These are phyloP conservation scores for Cadophora sp. DNA, from an alignment of 2,329 filamentous ascomycete species.

Conservation along the genomic window DNA sequence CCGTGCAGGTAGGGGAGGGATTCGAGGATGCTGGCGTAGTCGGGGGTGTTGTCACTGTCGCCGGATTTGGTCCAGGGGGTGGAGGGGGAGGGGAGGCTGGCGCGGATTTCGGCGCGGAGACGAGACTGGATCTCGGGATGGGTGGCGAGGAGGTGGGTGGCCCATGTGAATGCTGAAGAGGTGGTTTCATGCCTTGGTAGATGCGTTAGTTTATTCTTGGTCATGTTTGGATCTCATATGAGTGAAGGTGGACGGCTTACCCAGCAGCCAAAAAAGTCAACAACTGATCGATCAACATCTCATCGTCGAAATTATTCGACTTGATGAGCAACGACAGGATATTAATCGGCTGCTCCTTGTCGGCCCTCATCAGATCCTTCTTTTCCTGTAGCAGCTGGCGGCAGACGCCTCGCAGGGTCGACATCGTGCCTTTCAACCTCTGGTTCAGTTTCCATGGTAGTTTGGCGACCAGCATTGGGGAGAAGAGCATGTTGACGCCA, in stretches of 20 bases:
- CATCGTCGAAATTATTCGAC: slow-evolving; percentile 76
- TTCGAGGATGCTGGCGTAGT: slow-evolving; percentile 62
- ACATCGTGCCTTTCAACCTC: slow-evolving; percentile 60
- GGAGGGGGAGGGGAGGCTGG: slow-evolving; percentile 49
- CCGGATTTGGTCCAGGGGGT: not conserved
- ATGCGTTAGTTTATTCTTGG: not conserved
- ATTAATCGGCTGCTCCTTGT: slow-evolving; percentile 63
- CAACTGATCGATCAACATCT: slow-evolving; percentile 81
- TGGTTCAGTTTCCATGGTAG: slow-evolving; percentile 75
- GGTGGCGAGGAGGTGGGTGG: slow-evolving; percentile 65
- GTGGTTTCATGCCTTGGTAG: slow-evolving; percentile 74
- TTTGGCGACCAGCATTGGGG: slow-evolving; percentile 61
- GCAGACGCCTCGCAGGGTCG: slow-evolving; percentile 65
- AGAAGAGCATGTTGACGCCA: slow-evolving; percentile 65
- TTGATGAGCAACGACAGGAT: slow-evolving; percentile 81
- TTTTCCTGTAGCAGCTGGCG: slow-evolving; percentile 71
- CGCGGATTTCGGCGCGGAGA: slow-evolving; percentile 64
- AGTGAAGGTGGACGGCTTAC: slow-evolving; percentile 43
- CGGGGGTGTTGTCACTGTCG: slow-evolving; percentile 37
- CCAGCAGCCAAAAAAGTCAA: slow-evolving; percentile 86
- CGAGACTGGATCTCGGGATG: slow-evolving; percentile 62
- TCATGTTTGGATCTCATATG: not conserved
- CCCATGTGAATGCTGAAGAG: slow-evolving; percentile 75
- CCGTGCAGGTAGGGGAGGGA: slow-evolving; percentile 70
- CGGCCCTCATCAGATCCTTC: slow-evolving; percentile 57